Conservation (phyloP, 1,284 basidiomycete species). For the Dichomitus squalens region DNA sequence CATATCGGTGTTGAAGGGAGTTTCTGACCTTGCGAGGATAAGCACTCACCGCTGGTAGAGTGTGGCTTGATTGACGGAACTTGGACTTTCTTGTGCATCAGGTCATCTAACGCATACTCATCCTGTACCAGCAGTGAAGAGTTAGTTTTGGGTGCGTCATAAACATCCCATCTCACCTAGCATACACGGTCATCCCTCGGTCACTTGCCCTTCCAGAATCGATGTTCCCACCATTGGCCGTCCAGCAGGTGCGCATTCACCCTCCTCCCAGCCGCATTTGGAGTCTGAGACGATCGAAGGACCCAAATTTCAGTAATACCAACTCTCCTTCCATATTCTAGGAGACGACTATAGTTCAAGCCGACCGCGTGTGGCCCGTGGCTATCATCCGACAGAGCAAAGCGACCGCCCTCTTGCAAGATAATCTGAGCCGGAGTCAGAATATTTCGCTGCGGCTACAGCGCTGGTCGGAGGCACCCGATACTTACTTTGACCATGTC, state of each 20-base stretch:
- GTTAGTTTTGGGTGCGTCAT: too few species aligned
- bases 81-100: too few species aligned
- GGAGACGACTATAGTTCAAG: conserved; percentile 76
- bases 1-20: too few species aligned
- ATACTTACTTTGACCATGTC: conserved; percentile 75
- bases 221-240: conserved; percentile 58
- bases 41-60: background rate
- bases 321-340: conserved; percentile 66
- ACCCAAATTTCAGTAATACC: conserved; percentile 75
- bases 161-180: too few species aligned
- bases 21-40: background rate
- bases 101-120: too few species aligned
- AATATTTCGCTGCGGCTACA: background rate
- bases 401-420: conserved; percentile 62
- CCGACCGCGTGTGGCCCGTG: conserved; percentile 91
- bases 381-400: conserved; percentile 94
- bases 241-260: conserved; percentile 46
- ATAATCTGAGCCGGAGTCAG: conserved; percentile 58
- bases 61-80: too few species aligned
- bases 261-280: conserved; percentile 48
- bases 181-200: background rate
- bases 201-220: conserved; percentile 49
- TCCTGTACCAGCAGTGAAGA: too few species aligned
- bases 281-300: conserved; percentile 40
- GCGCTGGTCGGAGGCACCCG: background rate